These are phyloP conservation scores for Aureobasidium sp. DNA, from an alignment of 2,329 filamentous ascomycete genomes.

Conservation along the genomic window DNA sequence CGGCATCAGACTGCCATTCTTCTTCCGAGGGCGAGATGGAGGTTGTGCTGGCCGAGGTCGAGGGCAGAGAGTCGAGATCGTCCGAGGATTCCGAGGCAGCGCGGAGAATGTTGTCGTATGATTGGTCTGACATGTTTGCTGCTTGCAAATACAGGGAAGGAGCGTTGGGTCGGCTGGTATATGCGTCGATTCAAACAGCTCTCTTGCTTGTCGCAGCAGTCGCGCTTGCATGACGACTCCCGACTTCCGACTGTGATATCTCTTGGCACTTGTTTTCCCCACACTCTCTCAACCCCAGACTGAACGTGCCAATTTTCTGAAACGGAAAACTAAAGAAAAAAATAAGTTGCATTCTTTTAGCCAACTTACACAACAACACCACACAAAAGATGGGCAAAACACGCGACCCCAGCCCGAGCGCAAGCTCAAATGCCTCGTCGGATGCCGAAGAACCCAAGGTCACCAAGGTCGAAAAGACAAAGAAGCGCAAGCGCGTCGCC, in stretches of 20 bases:
- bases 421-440: background rate
- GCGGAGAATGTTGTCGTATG: constrained; percentile 40
- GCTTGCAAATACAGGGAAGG: background rate
- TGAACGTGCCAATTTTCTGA: background rate
- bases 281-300: background rate
- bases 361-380: background rate
- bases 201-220: background rate
- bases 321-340: background rate
- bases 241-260: background rate
- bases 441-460: constrained; percentile 2
- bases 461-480: constrained; percentile 12
- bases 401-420: constrained; percentile 11
- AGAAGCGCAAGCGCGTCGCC: constrained; percentile 62
- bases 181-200: background rate
- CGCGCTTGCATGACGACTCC: background rate
- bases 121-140: constrained; percentile 26
- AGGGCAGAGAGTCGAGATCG: constrained; percentile 43
- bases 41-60: constrained; percentile 43
- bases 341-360: background rate
- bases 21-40: constrained; percentile 38
- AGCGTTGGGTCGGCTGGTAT: background rate
- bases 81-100: constrained; percentile 20
- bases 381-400: background rate
- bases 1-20: constrained; percentile 68
- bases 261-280: background rate